These are phyloP conservation scores for Funneliformis mosseae DNA, from an alignment of 192 early-diverging fungal genomes.

Conservation along the genomic window DNA sequence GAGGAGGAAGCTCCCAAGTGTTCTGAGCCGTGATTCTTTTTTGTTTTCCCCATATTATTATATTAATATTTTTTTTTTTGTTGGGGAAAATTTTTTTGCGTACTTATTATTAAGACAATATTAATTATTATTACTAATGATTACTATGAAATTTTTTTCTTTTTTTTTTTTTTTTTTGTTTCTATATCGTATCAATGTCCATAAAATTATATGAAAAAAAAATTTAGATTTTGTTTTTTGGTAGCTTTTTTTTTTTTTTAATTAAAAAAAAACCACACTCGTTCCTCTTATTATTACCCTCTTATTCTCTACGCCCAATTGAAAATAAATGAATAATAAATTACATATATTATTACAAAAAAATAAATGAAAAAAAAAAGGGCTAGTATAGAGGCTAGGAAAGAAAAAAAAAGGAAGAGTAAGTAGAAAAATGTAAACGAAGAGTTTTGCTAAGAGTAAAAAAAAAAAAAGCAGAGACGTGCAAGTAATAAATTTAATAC, in stretches of 20 bases:
- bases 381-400: neutral
- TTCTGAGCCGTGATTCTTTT: neutral
- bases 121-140: neutral
- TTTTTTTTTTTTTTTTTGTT: neutral
- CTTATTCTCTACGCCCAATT: neutral
- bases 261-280: neutral
- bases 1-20: neutral
- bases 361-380: neutral
- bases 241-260: no score
- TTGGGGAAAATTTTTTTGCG: neutral
- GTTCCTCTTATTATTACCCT: neutral
- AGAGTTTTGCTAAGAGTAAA: neutral
- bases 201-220: no score
- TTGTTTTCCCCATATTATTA: slow-evolving; percentile 5
- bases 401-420: neutral
- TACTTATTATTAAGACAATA: neutral
- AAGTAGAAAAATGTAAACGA: neutral
- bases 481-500: slow-evolving; percentile 14
- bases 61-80: neutral
- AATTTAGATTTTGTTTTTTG: neutral
- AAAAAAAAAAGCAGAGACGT: slow-evolving; percentile 1
- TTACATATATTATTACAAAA: neutral
- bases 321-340: neutral
- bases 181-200: neutral
- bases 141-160: neutral